A percentile compares a stretch with the other conserved stretches of the same genome.
Conservation (phyloP, 192 early-diverging fungal species). For the Coemansia sp. region DNA sequence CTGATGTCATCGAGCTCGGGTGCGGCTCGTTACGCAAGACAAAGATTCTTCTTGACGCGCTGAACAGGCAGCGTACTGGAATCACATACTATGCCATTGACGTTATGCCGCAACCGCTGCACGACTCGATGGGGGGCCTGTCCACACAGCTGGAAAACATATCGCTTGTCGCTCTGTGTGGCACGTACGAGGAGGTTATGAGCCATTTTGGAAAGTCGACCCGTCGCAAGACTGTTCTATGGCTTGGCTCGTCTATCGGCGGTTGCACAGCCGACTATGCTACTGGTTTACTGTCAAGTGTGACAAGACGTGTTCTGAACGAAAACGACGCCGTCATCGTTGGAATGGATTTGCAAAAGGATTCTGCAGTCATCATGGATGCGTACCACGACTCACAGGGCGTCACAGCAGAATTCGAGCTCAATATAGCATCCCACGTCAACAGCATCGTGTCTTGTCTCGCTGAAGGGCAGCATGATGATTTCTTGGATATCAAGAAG, state of each 20-base stretch:
- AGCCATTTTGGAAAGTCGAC: constrained; percentile 53
- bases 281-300: constrained; percentile 61
- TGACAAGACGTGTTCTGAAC: constrained; percentile 60
- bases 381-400: constrained; percentile 88
- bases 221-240: constrained; percentile 74
- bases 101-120: constrained; percentile 76
- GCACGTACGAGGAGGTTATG: constrained; percentile 88
- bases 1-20: constrained; percentile 84
- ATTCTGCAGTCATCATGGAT: constrained; percentile 62
- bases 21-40: constrained; percentile 91
- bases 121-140: constrained; percentile 67
- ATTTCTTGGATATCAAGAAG: constrained; percentile 61
- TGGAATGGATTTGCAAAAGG: constrained; percentile 86
- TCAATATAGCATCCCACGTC: constrained; percentile 81
- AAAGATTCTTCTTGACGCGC: constrained; percentile 72
- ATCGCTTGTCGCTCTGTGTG: constrained; percentile 75
- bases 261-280: constrained; percentile 71
- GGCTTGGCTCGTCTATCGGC: constrained; percentile 92
- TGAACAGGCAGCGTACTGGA: constrained; percentile 62
- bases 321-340: constrained; percentile 77
- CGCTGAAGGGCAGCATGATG: constrained; percentile 6
- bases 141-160: constrained; percentile 65
- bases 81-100: constrained; percentile 91
- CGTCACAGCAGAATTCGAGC: constrained; percentile 76
- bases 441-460: constrained; percentile 66